Percentiles rank a stretch among this genome's conserved stretches.
Conservation (phyloP, 148 eudicot species). For the Persicaria tinctoria region DNA sequence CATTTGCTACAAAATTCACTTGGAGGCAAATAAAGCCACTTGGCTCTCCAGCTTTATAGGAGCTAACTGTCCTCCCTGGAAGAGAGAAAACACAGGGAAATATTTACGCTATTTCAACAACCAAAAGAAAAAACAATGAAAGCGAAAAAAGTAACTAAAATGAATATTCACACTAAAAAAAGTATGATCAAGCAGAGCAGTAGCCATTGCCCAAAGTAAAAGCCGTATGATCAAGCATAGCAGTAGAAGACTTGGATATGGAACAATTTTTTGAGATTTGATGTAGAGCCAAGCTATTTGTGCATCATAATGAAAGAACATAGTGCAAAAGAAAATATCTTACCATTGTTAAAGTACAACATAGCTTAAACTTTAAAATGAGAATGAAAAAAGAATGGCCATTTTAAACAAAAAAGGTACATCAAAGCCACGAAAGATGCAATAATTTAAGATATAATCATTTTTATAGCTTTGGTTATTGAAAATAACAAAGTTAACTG, state of each 20-base stretch:
- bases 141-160: neutral
- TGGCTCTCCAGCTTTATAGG: constrained; percentile 43
- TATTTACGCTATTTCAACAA: neutral
- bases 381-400: neutral
- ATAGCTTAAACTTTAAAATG: neutral
- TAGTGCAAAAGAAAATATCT: constrained; percentile 7
- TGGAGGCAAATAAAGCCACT: constrained; percentile 33
- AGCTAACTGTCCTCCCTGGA: constrained; percentile 54
- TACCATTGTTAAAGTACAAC: constrained; percentile 36
- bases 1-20: no score
- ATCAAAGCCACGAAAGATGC: constrained; percentile 1
- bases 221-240: neutral
- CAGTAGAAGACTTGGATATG: neutral
- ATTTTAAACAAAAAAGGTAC: neutral
- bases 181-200: neutral
- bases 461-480: no score
- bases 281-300: neutral
- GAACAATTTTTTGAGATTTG: neutral
- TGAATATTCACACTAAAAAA: neutral
- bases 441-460: constrained; percentile 42
- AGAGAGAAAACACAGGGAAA: neutral
- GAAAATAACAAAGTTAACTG: no score
- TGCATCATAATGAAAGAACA: neutral
- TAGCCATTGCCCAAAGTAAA: neutral
- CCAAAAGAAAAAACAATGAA: neutral